Percentiles rank a stretch among this genome's conserved stretches.
Conservation (phyloP, 441 rosid genomes). For the Euphorbia schlechtendalii region DNA sequence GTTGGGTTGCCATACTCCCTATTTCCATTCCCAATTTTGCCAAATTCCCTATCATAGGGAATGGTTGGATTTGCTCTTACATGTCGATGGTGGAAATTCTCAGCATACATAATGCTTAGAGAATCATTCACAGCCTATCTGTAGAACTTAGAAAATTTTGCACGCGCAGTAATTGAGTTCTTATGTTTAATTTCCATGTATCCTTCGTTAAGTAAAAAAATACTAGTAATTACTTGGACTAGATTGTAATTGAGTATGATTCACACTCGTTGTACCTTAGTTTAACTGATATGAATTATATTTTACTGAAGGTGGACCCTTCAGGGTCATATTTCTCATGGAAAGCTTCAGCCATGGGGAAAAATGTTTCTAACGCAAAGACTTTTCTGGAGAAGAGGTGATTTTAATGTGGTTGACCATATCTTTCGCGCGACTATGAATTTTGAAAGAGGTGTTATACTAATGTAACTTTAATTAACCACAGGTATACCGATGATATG, state of each 20-base stretch:
- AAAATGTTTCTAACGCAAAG: conserved; percentile 96
- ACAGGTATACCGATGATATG: conserved; percentile 94
- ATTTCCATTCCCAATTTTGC: no score
- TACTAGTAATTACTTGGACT: neutral
- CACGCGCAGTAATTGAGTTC: neutral
- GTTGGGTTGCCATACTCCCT: no score
- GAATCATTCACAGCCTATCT: conserved; percentile 8
- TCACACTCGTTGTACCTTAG: neutral
- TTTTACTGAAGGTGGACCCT: conserved; percentile 70
- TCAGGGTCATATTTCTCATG: conserved; percentile 99
- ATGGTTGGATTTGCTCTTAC: no score
- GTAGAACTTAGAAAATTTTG: neutral
- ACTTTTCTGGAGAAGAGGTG: conserved; percentile 98
- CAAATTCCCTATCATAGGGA: no score
- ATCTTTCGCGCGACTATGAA: no score
- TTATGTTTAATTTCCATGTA: neutral
- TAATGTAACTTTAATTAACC: neutral
- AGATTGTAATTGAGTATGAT: neutral
- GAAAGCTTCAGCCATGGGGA: conserved; percentile 99
- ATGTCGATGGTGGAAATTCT: conserved; percentile 1
- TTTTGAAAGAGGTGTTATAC: no score
- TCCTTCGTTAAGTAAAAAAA: neutral
- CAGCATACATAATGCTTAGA: neutral
- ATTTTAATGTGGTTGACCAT: no score
- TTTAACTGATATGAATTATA: neutral